These are phyloP conservation scores for Ceratobasidium sp. DNA, from an alignment of 1,284 basidiomycete species.

Conservation along the genomic window DNA sequence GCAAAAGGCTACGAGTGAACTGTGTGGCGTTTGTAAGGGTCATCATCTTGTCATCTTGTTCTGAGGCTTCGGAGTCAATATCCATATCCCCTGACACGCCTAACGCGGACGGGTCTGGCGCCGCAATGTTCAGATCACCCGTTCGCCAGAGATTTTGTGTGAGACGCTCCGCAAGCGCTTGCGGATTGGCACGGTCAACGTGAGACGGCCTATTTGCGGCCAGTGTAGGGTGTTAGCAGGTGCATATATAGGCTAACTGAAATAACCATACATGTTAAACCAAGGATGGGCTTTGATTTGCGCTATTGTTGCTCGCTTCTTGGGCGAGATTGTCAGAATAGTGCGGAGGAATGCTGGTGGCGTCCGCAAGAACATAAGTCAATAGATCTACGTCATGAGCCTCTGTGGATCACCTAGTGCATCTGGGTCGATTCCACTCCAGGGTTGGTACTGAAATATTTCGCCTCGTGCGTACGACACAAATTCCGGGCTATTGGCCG, in stretches of 20 bases:
- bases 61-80: constrained; percentile 24
- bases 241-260: constrained; percentile 39
- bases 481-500: constrained; percentile 81
- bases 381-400: not conserved
- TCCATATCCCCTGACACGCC: constrained; percentile 29
- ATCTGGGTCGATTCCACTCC: constrained; percentile 74
- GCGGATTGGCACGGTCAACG: constrained; percentile 44
- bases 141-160: constrained; percentile 38
- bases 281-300: constrained; percentile 85
- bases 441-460: constrained; percentile 82
- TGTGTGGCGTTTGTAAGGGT: constrained; percentile 47
- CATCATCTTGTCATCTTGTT: constrained; percentile 46
- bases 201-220: constrained; percentile 43
- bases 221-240: not conserved
- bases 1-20: constrained; percentile 46
- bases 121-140: constrained; percentile 47
- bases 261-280: constrained; percentile 54
- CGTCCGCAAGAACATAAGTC: not conserved
- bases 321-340: constrained; percentile 81
- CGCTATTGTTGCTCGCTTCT: constrained; percentile 85
- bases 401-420: constrained; percentile 66
- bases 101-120: constrained; percentile 38
- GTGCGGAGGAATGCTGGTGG: constrained; percentile 62
- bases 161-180: constrained; percentile 46
- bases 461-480: constrained; percentile 77